Evolutionary conservation across 371 early-diverging fungal genomes (phyloP).

Genomic region (Sporodiniella umbellata): DNA sequence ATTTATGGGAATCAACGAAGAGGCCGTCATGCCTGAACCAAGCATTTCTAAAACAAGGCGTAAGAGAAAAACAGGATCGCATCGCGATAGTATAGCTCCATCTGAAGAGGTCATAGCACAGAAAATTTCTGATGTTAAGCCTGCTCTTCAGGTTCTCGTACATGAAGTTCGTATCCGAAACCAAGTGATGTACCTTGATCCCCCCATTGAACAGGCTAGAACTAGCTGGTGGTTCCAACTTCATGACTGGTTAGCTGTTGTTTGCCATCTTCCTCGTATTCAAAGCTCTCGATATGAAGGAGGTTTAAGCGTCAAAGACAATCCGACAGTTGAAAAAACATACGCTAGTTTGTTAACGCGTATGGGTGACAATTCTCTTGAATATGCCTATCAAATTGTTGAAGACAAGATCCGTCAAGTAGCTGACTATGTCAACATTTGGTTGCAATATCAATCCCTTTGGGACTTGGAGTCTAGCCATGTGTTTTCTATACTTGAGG

Average conservation of each 20-base stretch:
- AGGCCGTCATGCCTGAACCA: conserved; percentile 37
- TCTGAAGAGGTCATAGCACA: conserved; percentile 34
- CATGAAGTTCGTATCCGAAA: conserved; percentile 89
- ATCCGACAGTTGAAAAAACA: conserved; percentile 52
- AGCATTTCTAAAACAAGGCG: conserved; percentile 48
- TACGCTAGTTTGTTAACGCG: conserved; percentile 76
- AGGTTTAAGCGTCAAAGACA: conserved; percentile 60
- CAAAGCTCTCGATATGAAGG: conserved; percentile 93
- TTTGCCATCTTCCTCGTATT: conserved; percentile 76
- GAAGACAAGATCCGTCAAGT: conserved; percentile 81
- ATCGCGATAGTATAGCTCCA: conserved; percentile 28
- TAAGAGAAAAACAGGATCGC: conserved; percentile 51
- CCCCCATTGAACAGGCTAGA: conserved; percentile 93
- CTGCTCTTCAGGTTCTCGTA: conserved; percentile 61
- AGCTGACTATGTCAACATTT: conserved; percentile 84
- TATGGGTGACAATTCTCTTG: conserved; percentile 66
- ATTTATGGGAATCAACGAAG: conserved; percentile 64
- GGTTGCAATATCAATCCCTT: conserved; percentile 97
- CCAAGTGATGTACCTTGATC: conserved; percentile 94
- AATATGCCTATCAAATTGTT: conserved; percentile 80
- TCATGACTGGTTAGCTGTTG: conserved; percentile 87
- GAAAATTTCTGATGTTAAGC: conserved; percentile 56
- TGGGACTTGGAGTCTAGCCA: conserved; percentile 94
- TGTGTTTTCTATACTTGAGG: conserved; percentile 84
- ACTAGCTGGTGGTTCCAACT: conserved; percentile 86